phyloP scores from a whole-genome alignment of 163 green algal genomes.

The Volvox carteri region DNA sequence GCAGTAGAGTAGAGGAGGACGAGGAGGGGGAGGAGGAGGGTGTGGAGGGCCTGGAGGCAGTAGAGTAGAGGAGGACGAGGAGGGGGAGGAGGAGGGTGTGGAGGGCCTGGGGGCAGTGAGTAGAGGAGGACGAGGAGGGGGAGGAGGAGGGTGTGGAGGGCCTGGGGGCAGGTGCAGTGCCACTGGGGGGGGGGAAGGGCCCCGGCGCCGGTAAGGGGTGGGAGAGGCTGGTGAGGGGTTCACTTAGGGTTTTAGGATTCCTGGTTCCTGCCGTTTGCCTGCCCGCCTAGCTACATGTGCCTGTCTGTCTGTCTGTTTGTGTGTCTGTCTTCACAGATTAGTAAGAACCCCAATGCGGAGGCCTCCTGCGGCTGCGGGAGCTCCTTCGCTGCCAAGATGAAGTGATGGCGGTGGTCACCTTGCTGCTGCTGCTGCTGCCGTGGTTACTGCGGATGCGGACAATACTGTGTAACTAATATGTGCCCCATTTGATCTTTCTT shows the following conservation, averaged over 20 bases:
- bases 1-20: background rate
- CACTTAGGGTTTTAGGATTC: too few relatives aligned
- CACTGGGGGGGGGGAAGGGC: background rate
- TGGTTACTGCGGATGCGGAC: background rate
- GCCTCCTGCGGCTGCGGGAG: slow-evolving; percentile 87
- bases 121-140: too few relatives aligned
- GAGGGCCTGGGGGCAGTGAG: background rate
- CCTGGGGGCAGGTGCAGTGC: background rate
- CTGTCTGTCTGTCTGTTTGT: too few relatives aligned
- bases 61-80: too few relatives aligned
- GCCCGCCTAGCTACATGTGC: background rate
- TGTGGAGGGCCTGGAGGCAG: too few relatives aligned
- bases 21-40: background rate
- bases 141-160: too few relatives aligned
- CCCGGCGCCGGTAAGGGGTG: background rate
- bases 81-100: too few relatives aligned
- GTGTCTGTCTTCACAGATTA: slow-evolving; percentile 76
- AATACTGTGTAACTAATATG: too few relatives aligned
- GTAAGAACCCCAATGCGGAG: slow-evolving; percentile 88
- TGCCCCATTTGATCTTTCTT: too few relatives aligned
- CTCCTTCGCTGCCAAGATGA: slow-evolving; percentile 86
- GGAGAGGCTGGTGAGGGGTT: too few relatives aligned
- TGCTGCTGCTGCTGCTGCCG: background rate
- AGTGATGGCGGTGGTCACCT: too few relatives aligned
- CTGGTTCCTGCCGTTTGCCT: background rate